phyloP scores from a whole-genome alignment of 257 asterid genomes.

The Plectranthus barbatus region DNA sequence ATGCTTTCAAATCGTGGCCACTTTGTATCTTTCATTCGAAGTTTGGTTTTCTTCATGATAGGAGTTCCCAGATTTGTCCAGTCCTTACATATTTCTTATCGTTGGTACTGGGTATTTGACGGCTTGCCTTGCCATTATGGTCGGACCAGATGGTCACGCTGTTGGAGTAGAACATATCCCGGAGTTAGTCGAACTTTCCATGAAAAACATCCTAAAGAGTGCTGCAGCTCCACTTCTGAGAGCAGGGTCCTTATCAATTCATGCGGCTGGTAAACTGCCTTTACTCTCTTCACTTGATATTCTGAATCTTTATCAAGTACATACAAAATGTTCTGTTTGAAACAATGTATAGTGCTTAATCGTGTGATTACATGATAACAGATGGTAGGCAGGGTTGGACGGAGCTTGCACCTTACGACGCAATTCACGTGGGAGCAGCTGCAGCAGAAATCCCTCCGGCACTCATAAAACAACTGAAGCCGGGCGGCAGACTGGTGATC shows the following conservation, averaged over 20 bases:
- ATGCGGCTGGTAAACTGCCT: slow-evolving; percentile 82
- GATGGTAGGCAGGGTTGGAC: slow-evolving; percentile 95
- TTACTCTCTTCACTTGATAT: too few species aligned
- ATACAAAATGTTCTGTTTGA: too few species aligned
- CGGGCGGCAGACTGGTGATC: slow-evolving; percentile 92
- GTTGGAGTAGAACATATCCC: slow-evolving; percentile 97
- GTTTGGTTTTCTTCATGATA: not conserved
- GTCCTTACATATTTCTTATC: slow-evolving; percentile 16
- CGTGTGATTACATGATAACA: slow-evolving; percentile 14
- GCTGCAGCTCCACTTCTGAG: slow-evolving; percentile 67
- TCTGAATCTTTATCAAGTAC: too few species aligned
- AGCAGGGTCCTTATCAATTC: slow-evolving; percentile 61
- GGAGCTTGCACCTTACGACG: too few species aligned
- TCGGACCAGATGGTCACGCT: slow-evolving; percentile 79
- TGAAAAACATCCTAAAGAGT: slow-evolving; percentile 56
- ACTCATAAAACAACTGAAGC: slow-evolving; percentile 79
- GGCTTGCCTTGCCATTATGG: slow-evolving; percentile 90
- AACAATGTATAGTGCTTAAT: not conserved
- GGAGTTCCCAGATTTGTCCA: not conserved
- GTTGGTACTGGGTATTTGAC: slow-evolving; percentile 98
- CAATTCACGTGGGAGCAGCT: slow-evolving; percentile 97
- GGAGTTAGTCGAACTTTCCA: slow-evolving; percentile 62
- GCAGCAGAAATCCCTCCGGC: slow-evolving; percentile 80
- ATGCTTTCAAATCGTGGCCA: not conserved
- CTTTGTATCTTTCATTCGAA: not conserved